phyloP scores from a whole-genome alignment of 306 rosid genomes.

The Cicer chorassanicum region DNA sequence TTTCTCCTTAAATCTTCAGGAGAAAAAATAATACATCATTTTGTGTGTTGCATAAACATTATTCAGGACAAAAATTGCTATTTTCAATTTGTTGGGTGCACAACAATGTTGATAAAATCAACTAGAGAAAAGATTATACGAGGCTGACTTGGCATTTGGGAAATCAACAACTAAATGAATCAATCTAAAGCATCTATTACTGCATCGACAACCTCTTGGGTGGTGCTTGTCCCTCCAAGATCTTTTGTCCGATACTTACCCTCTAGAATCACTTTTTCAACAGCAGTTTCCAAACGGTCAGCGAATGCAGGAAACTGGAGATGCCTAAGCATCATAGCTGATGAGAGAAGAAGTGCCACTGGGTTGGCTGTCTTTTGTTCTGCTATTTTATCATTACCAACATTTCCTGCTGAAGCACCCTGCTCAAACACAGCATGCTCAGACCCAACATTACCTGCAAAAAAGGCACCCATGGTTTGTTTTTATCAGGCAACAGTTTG shows the following conservation, averaged over 20 bases:
- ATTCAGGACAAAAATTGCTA: slow-evolving; percentile 46
- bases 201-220: slow-evolving; percentile 88
- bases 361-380: slow-evolving; percentile 85
- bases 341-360: slow-evolving; percentile 87
- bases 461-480: slow-evolving; percentile 1
- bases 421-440: slow-evolving; percentile 94
- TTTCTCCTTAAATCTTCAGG: slow-evolving; percentile 37
- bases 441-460: slow-evolving; percentile 90
- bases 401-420: slow-evolving; percentile 98
- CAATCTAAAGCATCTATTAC: slow-evolving; percentile 75
- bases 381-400: slow-evolving; percentile 65
- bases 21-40: slow-evolving; percentile 10
- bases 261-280: slow-evolving; percentile 69
- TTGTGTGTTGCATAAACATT: slow-evolving; percentile 44
- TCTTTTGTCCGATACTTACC: slow-evolving; percentile 79
- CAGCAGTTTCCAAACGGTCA: slow-evolving; percentile 85
- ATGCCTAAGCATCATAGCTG: slow-evolving; percentile 98
- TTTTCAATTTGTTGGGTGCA: slow-evolving; percentile 34
- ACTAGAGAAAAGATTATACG: slow-evolving; percentile 42
- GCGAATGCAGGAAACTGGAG: slow-evolving; percentile 95
- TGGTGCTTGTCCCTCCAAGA: slow-evolving; percentile 83
- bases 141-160: slow-evolving; percentile 31
- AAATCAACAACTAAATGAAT: slow-evolving; percentile 41
- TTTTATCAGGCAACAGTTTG: not conserved
- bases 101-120: slow-evolving; percentile 40